Conservation (phyloP, 805 yeast species). For the Metschnikowia koreensis region DNA sequence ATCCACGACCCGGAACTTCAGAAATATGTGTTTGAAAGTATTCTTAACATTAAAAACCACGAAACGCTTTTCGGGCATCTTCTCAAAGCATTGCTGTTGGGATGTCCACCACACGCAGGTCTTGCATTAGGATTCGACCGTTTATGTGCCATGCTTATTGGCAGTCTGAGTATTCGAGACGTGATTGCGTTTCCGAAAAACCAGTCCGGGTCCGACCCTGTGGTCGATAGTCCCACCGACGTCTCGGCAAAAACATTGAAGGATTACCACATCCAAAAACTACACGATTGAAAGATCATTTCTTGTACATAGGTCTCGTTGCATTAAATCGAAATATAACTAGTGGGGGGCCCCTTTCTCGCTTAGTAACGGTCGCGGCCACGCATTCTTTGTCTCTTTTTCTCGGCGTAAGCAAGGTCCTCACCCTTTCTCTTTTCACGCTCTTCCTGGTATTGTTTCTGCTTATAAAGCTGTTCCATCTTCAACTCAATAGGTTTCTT, state of each 20-base stretch:
- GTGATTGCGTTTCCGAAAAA: constrained; percentile 97
- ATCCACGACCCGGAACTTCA: constrained; percentile 84
- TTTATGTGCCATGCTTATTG: constrained; percentile 85
- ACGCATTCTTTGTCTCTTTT: constrained; percentile 13
- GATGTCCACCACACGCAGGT: constrained; percentile 99
- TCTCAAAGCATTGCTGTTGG: constrained; percentile 74
- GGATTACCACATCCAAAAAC: constrained; percentile 48
- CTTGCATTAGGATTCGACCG: constrained; percentile 94
- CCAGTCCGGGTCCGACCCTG: constrained; percentile 80
- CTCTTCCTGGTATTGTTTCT: constrained; percentile 28
- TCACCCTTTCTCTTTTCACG: constrained; percentile 26
- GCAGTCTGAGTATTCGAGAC: constrained; percentile 75
- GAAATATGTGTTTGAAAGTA: constrained; percentile 60
- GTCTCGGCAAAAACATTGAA: constrained; percentile 52
- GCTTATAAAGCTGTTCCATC: constrained; percentile 36
- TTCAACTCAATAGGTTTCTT: constrained; percentile 43
- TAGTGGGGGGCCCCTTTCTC: background rate
- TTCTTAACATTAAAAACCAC: constrained; percentile 60
- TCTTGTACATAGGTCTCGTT: background rate
- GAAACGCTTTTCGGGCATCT: constrained; percentile 79
- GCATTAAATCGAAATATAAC: background rate
- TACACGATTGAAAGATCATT: background rate
- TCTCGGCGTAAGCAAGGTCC: constrained; percentile 14
- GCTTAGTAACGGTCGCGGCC: constrained; percentile 14
- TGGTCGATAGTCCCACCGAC: constrained; percentile 79